Evolutionary conservation across 129 eudicot genomes (phyloP), one percentile per base, ranked within the genome.

Genomic region (Smallanthus sonchifolius): DNA sequence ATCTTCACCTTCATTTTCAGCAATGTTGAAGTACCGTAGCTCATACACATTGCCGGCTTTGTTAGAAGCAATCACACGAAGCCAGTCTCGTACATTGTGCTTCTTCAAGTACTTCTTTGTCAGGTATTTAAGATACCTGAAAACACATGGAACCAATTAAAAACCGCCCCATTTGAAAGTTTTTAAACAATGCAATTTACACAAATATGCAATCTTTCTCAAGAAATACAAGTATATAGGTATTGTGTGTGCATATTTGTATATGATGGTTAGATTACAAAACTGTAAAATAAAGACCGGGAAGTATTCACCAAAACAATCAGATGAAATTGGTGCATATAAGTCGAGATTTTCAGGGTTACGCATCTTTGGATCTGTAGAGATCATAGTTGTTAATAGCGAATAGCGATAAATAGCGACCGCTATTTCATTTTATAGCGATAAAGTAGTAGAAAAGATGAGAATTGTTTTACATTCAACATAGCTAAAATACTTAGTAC

Each of bases 1-100:
- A 38, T 80, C 83, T 38, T 80, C 83, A 11, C 83, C 83, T 56
- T 80, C 84, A 11, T 80, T 80, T 77, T 80, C 77, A 48, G 84
- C 80, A 44, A 75, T 75, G 80, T 80, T 74, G 42, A 80, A 80
- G 67, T 80, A 74, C 9, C 77, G 70, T 24, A 80, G 63, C 64
- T 80, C 80, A 10, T 74, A 80, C n/a, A 75, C 84, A 36, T 75
- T 80, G 24, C 76, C 72, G 49, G 61, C 76, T 28, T 80, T 75
- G 76, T 74, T 80, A 48, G 80, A 80, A 47, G 84, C 72, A 45
- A 80, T 80, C 60, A 74, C 84, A 49, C 73, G 65, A 48, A 74
- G 80, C 72, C 80, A 80, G n/a, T 75, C 84, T 15, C 80, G 40
- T 10, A 75, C 80, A 37, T 80, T 80, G 77, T 75, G 79, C 44